Conservation (phyloP, 2,329 filamentous ascomycete genomes). For the Claviceps spartinae region DNA sequence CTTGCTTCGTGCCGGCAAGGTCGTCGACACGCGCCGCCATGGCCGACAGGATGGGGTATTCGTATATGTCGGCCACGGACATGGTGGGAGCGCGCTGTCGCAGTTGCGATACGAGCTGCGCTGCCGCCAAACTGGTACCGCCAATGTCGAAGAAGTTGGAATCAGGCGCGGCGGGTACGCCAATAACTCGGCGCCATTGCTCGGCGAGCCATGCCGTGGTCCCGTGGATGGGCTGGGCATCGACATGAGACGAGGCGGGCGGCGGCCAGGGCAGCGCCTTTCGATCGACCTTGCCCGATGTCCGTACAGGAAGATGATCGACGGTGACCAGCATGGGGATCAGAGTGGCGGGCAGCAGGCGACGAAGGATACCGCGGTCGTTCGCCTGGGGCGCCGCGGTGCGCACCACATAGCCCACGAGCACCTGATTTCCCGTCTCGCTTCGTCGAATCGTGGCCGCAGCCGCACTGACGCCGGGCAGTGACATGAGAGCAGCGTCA, state of each 20-base stretch:
- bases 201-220: conserved; percentile 10
- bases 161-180: conserved; percentile 5
- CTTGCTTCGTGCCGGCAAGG: conserved; percentile 6
- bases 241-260: conserved; percentile 4
- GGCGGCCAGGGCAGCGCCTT: conserved; percentile 10
- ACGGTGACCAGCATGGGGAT: conserved; percentile 11
- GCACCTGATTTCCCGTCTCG: conserved; percentile 10
- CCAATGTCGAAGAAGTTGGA: conserved; percentile 12
- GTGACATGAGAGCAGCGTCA: conserved; percentile 11
- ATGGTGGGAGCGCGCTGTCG: conserved; percentile 9
- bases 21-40: conserved; percentile 9
- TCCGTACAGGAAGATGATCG: conserved; percentile 10
- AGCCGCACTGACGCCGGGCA: conserved; percentile 10
- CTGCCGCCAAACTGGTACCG: conserved; percentile 11
- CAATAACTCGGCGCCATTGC: conserved; percentile 11
- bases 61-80: conserved; percentile 12
- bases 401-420: conserved; percentile 11
- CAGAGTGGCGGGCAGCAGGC: conserved; percentile 8
- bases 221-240: conserved; percentile 3
- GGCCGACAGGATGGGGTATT: conserved; percentile 7
- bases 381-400: background rate
- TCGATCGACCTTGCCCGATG: conserved; percentile 12
- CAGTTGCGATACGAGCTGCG: conserved; percentile 12
- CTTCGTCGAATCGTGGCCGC: conserved; percentile 10
- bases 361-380: conserved; percentile 5